Evolutionary conservation across 169 alveolate genomes (phyloP).

Genomic region (Amoebophrya sp.): DNA sequence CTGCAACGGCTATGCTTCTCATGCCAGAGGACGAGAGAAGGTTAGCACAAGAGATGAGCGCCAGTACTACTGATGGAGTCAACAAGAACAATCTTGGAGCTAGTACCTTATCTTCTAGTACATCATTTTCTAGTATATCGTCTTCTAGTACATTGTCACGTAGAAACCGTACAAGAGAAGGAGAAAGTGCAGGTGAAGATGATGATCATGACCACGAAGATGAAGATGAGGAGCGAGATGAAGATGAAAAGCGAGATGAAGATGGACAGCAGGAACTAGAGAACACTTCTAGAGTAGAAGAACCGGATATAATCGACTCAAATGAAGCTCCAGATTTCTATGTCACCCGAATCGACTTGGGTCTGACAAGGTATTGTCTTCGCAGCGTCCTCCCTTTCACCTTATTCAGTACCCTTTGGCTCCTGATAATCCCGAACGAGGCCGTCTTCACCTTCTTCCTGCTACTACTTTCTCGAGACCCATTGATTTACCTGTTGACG

Average conservation of each 20-base stretch:
- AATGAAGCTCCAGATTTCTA: not conserved
- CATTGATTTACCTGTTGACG: not conserved
- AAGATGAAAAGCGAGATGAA: not conserved
- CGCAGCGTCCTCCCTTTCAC: not conserved
- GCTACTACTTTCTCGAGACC: not conserved
- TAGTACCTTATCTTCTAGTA: not conserved
- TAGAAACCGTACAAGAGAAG: not conserved
- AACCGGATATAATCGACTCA: not conserved
- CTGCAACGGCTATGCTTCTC: not conserved
- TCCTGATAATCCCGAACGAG: not conserved
- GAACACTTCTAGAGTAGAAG: not conserved
- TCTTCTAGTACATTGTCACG: not conserved
- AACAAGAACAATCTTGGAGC: not conserved
- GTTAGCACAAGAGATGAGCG: not conserved
- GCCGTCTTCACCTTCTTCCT: not conserved
- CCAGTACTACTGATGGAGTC: not conserved
- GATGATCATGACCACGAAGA: not conserved
- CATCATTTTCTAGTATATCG: not conserved
- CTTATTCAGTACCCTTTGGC: not conserved
- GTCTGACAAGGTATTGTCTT: not conserved
- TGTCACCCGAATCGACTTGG: not conserved
- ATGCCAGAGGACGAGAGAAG: not conserved
- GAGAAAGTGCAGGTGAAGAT: not conserved
- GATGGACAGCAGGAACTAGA: not conserved
- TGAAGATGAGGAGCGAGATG: not conserved